These are phyloP conservation scores for Starmerella vaccinii DNA, from an alignment of 805 yeast genomes.

Conservation along the genomic window DNA sequence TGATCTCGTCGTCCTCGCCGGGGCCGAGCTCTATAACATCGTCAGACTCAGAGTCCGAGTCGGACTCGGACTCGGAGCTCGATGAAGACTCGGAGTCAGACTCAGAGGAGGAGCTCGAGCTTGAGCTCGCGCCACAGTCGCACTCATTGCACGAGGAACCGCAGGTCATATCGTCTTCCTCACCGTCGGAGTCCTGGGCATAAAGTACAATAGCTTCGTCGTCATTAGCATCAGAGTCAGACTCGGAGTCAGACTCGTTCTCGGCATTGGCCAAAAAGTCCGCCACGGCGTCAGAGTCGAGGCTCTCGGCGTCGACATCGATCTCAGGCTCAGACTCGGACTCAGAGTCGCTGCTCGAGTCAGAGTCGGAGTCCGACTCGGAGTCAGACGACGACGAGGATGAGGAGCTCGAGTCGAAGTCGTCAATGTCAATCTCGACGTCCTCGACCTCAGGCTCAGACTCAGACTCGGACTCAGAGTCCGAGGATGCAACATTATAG, in stretches of 20 bases:
- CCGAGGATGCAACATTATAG: constrained; percentile 18
- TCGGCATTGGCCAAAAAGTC: constrained; percentile 22
- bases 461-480: constrained; percentile 14
- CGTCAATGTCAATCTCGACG: constrained; percentile 8
- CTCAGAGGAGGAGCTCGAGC: constrained; percentile 17
- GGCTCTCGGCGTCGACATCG: constrained; percentile 22
- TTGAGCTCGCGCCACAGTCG: constrained; percentile 10
- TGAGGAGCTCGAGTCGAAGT: constrained; percentile 11
- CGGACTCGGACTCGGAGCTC: constrained; percentile 13
- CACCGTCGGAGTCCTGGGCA: constrained; percentile 19
- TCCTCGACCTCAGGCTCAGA: constrained; percentile 14
- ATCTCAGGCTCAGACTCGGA: constrained; percentile 14
- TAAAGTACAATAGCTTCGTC: constrained; percentile 9
- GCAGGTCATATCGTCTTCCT: constrained; percentile 9
- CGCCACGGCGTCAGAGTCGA: constrained; percentile 23
- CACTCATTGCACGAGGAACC: constrained; percentile 11
- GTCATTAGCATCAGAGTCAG: constrained; percentile 14
- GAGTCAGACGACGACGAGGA: constrained; percentile 6
- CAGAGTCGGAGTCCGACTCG: constrained; percentile 9
- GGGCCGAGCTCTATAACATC: constrained; percentile 19
- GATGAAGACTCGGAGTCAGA: constrained; percentile 20
- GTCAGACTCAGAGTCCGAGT: constrained; percentile 12
- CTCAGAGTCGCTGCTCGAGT: neutral
- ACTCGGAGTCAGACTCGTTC: constrained; percentile 12
- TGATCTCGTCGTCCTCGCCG: constrained; percentile 21